phyloP scores from a whole-genome alignment of 352 stramenopile genomes.

The Phytophthora megakarya region DNA sequence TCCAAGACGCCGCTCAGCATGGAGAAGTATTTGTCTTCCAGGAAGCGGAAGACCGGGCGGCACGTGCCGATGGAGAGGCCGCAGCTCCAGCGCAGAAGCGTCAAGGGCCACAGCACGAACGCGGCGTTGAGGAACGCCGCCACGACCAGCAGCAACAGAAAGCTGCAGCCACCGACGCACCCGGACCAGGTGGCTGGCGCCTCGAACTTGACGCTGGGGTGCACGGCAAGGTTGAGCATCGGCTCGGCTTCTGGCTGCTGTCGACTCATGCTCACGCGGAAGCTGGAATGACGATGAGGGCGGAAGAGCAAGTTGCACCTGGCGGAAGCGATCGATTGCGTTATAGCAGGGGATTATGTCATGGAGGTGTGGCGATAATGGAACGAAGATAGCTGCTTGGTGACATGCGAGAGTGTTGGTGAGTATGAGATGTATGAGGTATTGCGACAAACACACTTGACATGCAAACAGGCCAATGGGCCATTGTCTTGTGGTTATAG shows the following conservation, averaged over 20 bases:
- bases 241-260: slow-evolving; percentile 34
- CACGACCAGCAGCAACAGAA: slow-evolving; percentile 53
- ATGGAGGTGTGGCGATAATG: neutral
- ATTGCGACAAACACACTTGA: slow-evolving; percentile 7
- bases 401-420: neutral
- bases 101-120: slow-evolving; percentile 65
- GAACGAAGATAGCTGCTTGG: neutral
- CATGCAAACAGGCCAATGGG: neutral
- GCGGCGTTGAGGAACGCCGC: slow-evolving; percentile 64
- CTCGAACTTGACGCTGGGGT: slow-evolving; percentile 62
- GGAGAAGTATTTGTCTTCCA: slow-evolving; percentile 62
- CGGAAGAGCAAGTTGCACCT: slow-evolving; percentile 10
- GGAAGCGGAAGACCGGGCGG: slow-evolving; percentile 37
- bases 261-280: slow-evolving; percentile 19
- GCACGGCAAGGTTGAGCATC: slow-evolving; percentile 35
- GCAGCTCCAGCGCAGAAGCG: slow-evolving; percentile 42
- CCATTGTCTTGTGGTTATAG: too few relatives aligned
- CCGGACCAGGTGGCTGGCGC: slow-evolving; percentile 41
- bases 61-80: slow-evolving; percentile 30
- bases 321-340: neutral
- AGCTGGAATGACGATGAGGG: slow-evolving; percentile 21
- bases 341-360: neutral
- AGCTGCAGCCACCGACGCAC: slow-evolving; percentile 47
- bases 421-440: slow-evolving; percentile 1
- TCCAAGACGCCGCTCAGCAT: slow-evolving; percentile 70